A percentile compares a stretch with the other conserved stretches of the same genome.
phyloP scores from a whole-genome alignment of 305 asterid species.

The Coffea humblotiana region DNA sequence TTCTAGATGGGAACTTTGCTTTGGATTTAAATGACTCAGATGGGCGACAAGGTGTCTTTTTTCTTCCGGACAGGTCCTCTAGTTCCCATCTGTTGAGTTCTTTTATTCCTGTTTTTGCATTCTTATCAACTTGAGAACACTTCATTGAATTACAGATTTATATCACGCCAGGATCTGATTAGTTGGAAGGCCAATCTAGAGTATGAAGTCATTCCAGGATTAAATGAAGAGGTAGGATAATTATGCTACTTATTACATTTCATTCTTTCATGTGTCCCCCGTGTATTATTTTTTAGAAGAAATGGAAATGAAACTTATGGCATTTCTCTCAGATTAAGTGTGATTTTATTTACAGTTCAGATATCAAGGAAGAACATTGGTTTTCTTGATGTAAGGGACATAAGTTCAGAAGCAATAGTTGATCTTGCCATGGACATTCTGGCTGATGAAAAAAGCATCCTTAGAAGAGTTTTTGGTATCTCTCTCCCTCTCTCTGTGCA shows the following conservation, averaged over 20 bases:
- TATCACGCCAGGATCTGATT: slow-evolving; percentile 79
- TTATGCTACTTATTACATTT: slow-evolving; percentile 9
- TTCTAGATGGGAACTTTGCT: slow-evolving; percentile 33
- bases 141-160: slow-evolving; percentile 47
- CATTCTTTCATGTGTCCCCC: neutral
- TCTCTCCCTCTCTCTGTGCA: slow-evolving; percentile 18
- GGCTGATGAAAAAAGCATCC: slow-evolving; percentile 76
- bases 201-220: slow-evolving; percentile 53
- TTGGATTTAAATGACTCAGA: slow-evolving; percentile 32
- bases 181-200: slow-evolving; percentile 88
- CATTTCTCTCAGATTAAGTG: slow-evolving; percentile 39
- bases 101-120: slow-evolving; percentile 12
- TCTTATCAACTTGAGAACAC: neutral
- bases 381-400: slow-evolving; percentile 79
- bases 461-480: slow-evolving; percentile 78
- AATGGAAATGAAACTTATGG: slow-evolving; percentile 4
- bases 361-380: slow-evolving; percentile 77
- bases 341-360: slow-evolving; percentile 93
- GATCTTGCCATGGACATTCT: slow-evolving; percentile 63
- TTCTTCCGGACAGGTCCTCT: slow-evolving; percentile 74
- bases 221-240: slow-evolving; percentile 60
- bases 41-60: slow-evolving; percentile 32
- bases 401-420: slow-evolving; percentile 51
- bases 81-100: neutral
- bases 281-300: slow-evolving; percentile 6